phyloP scores from a whole-genome alignment of 2,329 filamentous ascomycete genomes.

The Juglanconis juglandina region DNA sequence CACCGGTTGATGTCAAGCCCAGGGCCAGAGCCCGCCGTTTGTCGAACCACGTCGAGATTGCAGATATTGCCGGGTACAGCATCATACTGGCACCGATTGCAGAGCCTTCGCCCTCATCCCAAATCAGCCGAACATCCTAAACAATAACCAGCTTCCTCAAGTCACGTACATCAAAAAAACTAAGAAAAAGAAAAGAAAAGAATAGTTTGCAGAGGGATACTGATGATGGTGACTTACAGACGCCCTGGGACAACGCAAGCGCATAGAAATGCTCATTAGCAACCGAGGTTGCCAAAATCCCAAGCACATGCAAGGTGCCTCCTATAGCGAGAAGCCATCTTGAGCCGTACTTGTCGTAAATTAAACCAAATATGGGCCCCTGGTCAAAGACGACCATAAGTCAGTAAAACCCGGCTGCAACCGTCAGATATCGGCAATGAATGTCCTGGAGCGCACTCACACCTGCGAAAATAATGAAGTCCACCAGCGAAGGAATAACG shows the following conservation, averaged over 20 bases:
- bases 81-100: constrained; percentile 19
- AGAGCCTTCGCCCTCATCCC: not conserved
- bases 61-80: constrained; percentile 10
- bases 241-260: constrained; percentile 19
- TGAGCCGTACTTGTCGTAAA: constrained; percentile 57
- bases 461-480: constrained; percentile 29
- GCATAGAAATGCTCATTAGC: constrained; percentile 19
- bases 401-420: not conserved
- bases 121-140: not conserved
- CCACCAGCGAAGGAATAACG: constrained; percentile 48
- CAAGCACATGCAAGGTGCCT: constrained; percentile 47
- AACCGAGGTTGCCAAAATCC: constrained; percentile 52
- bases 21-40: constrained; percentile 24
- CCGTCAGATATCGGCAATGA: not conserved
- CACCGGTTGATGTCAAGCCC: constrained; percentile 17
- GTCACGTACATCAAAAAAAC: no score
- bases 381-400: not conserved
- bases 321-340: constrained; percentile 44
- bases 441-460: not conserved
- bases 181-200: no score
- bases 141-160: no score
- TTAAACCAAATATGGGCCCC: constrained; percentile 52
- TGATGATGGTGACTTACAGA: constrained; percentile 11
- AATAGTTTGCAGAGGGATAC: no score
- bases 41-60: constrained; percentile 21